Conservation (phyloP, 352 stramenopile genomes). For the Phytophthora ramorum region DNA sequence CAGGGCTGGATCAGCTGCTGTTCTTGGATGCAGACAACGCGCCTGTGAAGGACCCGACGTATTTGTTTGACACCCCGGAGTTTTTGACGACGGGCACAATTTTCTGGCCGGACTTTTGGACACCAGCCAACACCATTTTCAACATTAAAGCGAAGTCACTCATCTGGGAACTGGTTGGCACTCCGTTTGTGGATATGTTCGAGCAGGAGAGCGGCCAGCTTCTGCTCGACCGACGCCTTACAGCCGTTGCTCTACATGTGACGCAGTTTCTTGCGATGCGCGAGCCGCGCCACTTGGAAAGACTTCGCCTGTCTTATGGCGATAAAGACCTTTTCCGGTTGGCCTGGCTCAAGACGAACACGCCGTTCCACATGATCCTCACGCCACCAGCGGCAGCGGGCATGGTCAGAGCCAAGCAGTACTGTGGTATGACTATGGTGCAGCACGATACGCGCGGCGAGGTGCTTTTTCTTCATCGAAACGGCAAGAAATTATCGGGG, state of each 20-base stretch:
- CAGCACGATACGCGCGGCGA: constrained; percentile 34
- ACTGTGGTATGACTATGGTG: constrained; percentile 59
- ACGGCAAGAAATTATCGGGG: constrained; percentile 49
- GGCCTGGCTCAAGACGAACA: constrained; percentile 60
- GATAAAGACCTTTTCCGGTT: constrained; percentile 70
- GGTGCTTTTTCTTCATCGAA: constrained; percentile 60
- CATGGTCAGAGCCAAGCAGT: constrained; percentile 37
- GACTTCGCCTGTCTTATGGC: constrained; percentile 46
- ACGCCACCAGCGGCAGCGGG: constrained; percentile 47
- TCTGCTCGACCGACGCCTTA: constrained; percentile 54
- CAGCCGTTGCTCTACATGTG: constrained; percentile 20
- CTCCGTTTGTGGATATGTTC: constrained; percentile 85
- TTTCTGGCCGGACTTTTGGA: constrained; percentile 89
- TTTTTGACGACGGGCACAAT: constrained; percentile 60
- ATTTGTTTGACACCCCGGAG: constrained; percentile 72
- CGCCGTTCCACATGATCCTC: constrained; percentile 54
- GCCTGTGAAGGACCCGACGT: constrained; percentile 77
- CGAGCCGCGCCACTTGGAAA: constrained; percentile 39
- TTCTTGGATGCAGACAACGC: constrained; percentile 86
- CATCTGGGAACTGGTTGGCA: constrained; percentile 78
- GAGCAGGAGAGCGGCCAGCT: constrained; percentile 84
- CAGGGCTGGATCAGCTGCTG: constrained; percentile 51
- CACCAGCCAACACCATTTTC: constrained; percentile 66
- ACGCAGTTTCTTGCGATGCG: constrained; percentile 53
- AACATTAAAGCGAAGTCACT: constrained; percentile 58